These are phyloP conservation scores for Passiflora organensis DNA, from an alignment of 345 rosid species.

Conservation along the genomic window DNA sequence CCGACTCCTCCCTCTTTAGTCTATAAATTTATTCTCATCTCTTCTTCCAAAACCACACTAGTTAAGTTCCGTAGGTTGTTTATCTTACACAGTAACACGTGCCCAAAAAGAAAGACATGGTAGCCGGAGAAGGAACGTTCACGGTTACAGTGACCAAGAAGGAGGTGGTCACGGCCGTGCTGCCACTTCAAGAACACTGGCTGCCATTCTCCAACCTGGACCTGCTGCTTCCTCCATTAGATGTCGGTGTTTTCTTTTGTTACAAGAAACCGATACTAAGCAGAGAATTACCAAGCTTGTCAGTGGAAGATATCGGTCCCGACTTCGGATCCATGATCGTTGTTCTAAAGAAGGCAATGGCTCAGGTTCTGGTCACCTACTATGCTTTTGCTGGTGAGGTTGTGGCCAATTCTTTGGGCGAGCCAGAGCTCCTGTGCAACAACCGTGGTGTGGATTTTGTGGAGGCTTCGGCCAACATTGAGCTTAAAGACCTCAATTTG, in stretches of 20 bases:
- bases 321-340: conserved; percentile 27
- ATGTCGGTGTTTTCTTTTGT: conserved; percentile 63
- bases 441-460: conserved; percentile 74
- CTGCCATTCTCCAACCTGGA: conserved; percentile 84
- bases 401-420: conserved; percentile 47
- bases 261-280: conserved; percentile 28
- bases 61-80: conserved; percentile 1
- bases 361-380: conserved; percentile 58
- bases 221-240: conserved; percentile 64
- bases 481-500: conserved; percentile 50
- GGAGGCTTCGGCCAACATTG: conserved; percentile 56
- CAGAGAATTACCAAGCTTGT: too few species aligned
- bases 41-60: not conserved
- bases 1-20: too few species aligned
- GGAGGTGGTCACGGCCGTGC: conserved; percentile 58
- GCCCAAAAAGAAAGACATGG: not conserved
- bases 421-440: conserved; percentile 81
- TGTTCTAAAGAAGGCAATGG: conserved; percentile 52
- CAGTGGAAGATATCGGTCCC: not conserved
- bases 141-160: conserved; percentile 28
- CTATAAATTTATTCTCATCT: not conserved
- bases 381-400: conserved; percentile 73
- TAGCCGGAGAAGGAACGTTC: not conserved
- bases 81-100: not conserved
- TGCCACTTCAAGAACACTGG: conserved; percentile 74